Evolutionary conservation across 2,329 filamentous ascomycete genomes (phyloP), one percentile per base, ranked within the genome.

Genomic region (Phaeosphaeria sp.): DNA sequence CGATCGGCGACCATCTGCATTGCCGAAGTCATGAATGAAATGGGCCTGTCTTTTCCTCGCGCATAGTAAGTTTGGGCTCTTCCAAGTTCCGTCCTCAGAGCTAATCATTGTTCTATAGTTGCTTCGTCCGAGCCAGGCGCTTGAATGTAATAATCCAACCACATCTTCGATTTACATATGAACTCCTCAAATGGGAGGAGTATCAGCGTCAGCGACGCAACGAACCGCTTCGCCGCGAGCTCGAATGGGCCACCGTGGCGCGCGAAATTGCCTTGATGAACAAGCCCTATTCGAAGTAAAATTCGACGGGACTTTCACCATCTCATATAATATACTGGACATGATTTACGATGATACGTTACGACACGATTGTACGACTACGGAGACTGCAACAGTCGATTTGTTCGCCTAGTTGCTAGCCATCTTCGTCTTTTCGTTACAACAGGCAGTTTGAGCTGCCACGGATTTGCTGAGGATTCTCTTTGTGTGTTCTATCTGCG

Each of bases 81-180:
- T 13, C 6, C 18, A 36, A 22, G 48, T 17, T 46, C 2, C 30
- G 15, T 5, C 15, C 17, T 1, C 27, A 7, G 2, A 9, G 40
- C 63, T 74, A 47, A 72, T 55, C 18, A 21, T 13, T 2, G 15
- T 33, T 8, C 8, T 24, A 11, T 43, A 86, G 84, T 78, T 98
- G 95, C 77, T 98, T 94, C 76, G 95, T 99, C 39, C 89, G 95
- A 30, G 95, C 95, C 20, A 87, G 95, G 52, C 86, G 95, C 59
- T 83, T 99, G 48, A 99, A 99, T 73, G 95, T 99, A 51, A 99
- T 99, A 63, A 98, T 99, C 63, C 95, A 99, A 76, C 95, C 95
- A 13, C 94, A 99, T 80, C 84, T 99, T 55, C 87, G 92, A 57
- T 99, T 99, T 79, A 91, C 91, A 66, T 84, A 98, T 73, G 95